These are phyloP conservation scores for Wakefieldia striispora DNA, from an alignment of 768 basidiomycete genomes.

Conservation along the genomic window DNA sequence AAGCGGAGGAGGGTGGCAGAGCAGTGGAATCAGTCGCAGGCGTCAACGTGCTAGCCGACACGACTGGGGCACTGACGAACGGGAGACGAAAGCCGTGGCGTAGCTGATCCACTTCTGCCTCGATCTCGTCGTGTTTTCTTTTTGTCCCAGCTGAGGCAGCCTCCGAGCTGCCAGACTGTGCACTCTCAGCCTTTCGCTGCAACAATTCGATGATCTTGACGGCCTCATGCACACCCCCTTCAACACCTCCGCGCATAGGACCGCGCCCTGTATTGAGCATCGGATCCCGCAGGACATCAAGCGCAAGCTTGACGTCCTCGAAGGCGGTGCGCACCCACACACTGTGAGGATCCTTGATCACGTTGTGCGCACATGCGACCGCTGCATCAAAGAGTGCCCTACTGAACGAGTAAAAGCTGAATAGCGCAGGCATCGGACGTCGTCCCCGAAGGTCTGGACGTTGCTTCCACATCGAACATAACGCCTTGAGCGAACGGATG, in stretches of 20 bases:
- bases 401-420: conserved; percentile 59
- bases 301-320: conserved; percentile 43
- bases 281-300: conserved; percentile 42
- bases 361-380: conserved; percentile 61
- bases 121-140: conserved; percentile 43
- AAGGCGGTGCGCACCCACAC: conserved; percentile 48
- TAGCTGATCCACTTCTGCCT: conserved; percentile 31
- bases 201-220: conserved; percentile 40
- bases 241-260: conserved; percentile 33
- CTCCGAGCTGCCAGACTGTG: conserved; percentile 16
- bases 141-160: conserved; percentile 34
- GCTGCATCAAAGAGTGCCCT: conserved; percentile 66
- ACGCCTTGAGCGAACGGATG: conserved; percentile 47
- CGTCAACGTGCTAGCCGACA: conserved; percentile 9
- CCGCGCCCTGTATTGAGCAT: conserved; percentile 31
- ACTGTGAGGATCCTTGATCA: conserved; percentile 49
- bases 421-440: conserved; percentile 41
- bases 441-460: conserved; percentile 31
- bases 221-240: conserved; percentile 36
- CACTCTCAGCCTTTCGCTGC: conserved; percentile 40
- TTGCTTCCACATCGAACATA: conserved; percentile 41
- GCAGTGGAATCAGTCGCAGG: background rate
- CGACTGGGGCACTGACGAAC: conserved; percentile 38
- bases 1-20: background rate
- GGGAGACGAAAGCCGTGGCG: conserved; percentile 41